Percentiles rank a stretch among this genome's conserved stretches.
phyloP scores from a whole-genome alignment of 208 protist genomes.

The Hexamita inflata region DNA sequence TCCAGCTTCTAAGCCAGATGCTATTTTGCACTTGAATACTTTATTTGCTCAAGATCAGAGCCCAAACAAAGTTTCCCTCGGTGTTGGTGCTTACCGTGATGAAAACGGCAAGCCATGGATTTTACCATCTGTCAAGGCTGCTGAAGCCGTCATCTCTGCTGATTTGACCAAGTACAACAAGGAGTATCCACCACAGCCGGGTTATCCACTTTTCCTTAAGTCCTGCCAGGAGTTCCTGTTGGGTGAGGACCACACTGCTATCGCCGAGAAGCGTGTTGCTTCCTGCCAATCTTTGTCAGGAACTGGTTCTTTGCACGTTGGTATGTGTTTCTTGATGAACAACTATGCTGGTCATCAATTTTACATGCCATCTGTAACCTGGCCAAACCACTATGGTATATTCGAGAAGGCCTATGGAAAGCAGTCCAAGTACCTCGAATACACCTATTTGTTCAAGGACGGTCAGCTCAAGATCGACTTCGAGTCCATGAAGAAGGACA shows the following conservation, averaged over 20 bases:
- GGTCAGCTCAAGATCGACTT: conserved; percentile 50
- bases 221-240: conserved; percentile 41
- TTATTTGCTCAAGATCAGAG: conserved; percentile 55
- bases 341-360: conserved; percentile 46
- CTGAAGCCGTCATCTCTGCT: conserved; percentile 39
- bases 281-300: conserved; percentile 65
- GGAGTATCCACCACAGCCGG: conserved; percentile 38
- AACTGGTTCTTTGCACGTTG: conserved; percentile 62
- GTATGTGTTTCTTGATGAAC: conserved; percentile 53
- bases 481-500: conserved; percentile 44
- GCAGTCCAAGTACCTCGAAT: conserved; percentile 36
- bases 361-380: conserved; percentile 57
- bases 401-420: conserved; percentile 38
- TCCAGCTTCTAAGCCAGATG: conserved; percentile 48
- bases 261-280: not conserved
- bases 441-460: conserved; percentile 51
- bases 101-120: conserved; percentile 53
- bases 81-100: conserved; percentile 87
- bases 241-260: conserved; percentile 27
- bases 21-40: conserved; percentile 54
- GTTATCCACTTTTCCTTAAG: conserved; percentile 29
- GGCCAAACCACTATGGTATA: conserved; percentile 35
- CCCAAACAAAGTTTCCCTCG: conserved; percentile 76
- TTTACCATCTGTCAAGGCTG: conserved; percentile 41
- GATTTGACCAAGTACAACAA: conserved; percentile 14